Base-by-base conservation (phyloP, 495 filamentous ascomycete species). In the Podospora pseudopauciseta region DNA sequence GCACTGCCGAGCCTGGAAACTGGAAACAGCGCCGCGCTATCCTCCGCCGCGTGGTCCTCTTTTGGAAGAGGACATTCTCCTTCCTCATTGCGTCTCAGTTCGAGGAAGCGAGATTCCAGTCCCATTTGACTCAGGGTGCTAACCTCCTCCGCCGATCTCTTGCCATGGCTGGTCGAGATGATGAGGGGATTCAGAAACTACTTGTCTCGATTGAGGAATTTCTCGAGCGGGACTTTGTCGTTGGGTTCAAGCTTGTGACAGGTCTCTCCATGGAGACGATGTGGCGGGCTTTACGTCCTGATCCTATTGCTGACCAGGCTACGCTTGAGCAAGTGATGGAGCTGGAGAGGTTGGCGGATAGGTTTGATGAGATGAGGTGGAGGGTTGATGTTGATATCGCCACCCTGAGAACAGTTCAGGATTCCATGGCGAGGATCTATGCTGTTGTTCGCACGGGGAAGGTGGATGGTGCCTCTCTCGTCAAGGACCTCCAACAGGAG, bases 231-330 rank as follows among this genome's bases (percentile, higher is more conserved):
- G 79, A 78, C 55, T 86, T 86, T 56, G 72, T 76, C 2, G 75
- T 80, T 15, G 82, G 80, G 2, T 86, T 86, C 73, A 86, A 88
- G 58, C 79, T 95, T 6, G 86, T 81, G 0, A 94, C 88, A 2
- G 94, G 94, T 2, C 83, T 92, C 19, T 89, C 87, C 68, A 97
- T 98, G 92, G 92, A 97, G 74, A 78, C 77, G 28, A 82, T 98
- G 1, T 99, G 95, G 95, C 84, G 84, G 53, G 70, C 78, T 0
- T 87, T 94, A 71, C 85, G 88, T 71, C 93, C 93, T 15, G 73
- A 78, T 44, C 80, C 82, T 1, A 78, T 85, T 7, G 71, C 75
- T 2, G 73, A 75, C 53, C 67, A 75, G 15, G 67, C 71, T 15
- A 79, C 82, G 5, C 87, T 91, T 4, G 85, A 84, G 27, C 77